Conservation (phyloP, 805 yeast genomes). For the Dipodascopsis uninucleata region DNA sequence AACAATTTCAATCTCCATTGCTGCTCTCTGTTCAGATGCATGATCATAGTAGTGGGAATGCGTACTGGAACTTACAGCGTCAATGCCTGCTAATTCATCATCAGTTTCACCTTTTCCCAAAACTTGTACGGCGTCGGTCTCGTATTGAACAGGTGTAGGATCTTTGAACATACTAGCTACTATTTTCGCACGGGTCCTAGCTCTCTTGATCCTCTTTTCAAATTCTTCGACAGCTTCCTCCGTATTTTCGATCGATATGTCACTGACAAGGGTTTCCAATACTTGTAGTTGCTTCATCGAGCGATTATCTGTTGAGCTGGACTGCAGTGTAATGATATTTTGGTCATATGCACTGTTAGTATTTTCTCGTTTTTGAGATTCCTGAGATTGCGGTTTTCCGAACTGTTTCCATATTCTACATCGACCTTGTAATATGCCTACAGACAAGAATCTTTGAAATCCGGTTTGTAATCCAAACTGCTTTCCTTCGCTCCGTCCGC, state of each 20-base stretch:
- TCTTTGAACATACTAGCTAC: slow-evolving; percentile 40
- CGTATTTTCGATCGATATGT: slow-evolving; percentile 45
- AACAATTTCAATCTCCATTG: slow-evolving; percentile 24
- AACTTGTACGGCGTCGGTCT: slow-evolving; percentile 36
- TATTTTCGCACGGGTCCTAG: slow-evolving; percentile 60
- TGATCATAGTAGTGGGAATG: neutral
- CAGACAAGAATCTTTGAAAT: slow-evolving; percentile 44
- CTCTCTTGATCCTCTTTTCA: slow-evolving; percentile 51
- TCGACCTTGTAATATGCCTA: slow-evolving; percentile 65
- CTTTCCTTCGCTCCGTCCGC: slow-evolving; percentile 71
- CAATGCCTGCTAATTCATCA: slow-evolving; percentile 31
- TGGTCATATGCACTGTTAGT: neutral
- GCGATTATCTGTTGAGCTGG: no score
- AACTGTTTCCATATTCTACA: slow-evolving; percentile 37
- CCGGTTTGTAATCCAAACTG: slow-evolving; percentile 62
- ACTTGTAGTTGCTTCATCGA: slow-evolving; percentile 26
- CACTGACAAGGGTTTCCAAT: slow-evolving; percentile 34
- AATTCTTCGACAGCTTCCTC: slow-evolving; percentile 54
- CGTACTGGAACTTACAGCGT: slow-evolving; percentile 2
- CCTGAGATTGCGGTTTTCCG: neutral
- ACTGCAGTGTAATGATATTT: slow-evolving; percentile 24
- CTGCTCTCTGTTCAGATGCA: slow-evolving; percentile 3
- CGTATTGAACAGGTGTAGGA: slow-evolving; percentile 34
- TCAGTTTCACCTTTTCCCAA: slow-evolving; percentile 35
- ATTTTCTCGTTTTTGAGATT: neutral